Conservation (phyloP, 2,329 filamentous ascomycete genomes). For the Epicoccum sorghinum region DNA sequence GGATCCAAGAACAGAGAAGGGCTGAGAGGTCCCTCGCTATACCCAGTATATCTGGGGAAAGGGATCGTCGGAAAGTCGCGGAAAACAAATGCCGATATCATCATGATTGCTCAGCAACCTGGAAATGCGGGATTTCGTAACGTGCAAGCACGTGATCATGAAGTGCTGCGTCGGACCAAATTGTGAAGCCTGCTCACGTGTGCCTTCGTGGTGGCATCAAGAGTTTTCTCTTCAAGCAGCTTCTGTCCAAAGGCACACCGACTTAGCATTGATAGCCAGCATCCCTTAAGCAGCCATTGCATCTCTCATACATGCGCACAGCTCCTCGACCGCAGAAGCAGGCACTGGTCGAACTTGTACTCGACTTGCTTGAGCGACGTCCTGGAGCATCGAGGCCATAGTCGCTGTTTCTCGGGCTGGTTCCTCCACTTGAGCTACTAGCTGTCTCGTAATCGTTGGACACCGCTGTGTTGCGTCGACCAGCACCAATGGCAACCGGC, state of each 20-base stretch:
- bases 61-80: neutral
- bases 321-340: constrained; percentile 49
- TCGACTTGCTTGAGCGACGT: constrained; percentile 45
- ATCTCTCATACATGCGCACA: constrained; percentile 52
- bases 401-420: constrained; percentile 59
- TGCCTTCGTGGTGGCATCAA: neutral
- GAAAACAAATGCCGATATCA: neutral
- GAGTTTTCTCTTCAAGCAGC: neutral
- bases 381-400: constrained; percentile 49
- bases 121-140: neutral
- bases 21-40: neutral
- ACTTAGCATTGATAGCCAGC: constrained; percentile 44
- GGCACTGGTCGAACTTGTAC: constrained; percentile 30
- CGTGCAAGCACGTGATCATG: neutral
- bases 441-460: constrained; percentile 58
- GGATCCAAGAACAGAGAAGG: neutral
- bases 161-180: neutral
- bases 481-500: constrained; percentile 68
- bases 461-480: constrained; percentile 57
- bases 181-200: neutral
- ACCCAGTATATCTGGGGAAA: neutral
- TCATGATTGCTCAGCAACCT: neutral
- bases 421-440: constrained; percentile 60
- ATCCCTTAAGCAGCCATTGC: constrained; percentile 50
- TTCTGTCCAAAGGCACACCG: neutral